Conservation (phyloP, 257 asterid species). For the Rauvolfia tetraphylla region DNA sequence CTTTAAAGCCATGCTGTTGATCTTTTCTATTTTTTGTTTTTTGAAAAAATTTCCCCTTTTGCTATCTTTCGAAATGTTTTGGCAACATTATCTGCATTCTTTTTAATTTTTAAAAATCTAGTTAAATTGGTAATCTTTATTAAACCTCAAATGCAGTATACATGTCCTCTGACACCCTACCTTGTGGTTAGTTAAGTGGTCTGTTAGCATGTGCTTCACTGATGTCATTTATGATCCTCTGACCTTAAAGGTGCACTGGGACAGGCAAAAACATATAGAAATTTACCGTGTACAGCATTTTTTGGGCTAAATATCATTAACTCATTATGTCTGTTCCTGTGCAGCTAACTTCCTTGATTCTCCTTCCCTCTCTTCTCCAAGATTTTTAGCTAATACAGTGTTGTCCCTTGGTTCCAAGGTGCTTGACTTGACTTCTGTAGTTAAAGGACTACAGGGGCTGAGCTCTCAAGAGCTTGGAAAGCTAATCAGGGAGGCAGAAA, state of each 20-base stretch:
- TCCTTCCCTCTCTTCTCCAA: not conserved
- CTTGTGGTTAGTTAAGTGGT: not conserved
- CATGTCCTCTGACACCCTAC: not conserved
- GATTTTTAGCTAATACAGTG: not conserved
- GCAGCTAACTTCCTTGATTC: not conserved
- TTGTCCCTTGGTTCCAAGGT: constrained; percentile 41
- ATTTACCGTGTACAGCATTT: not conserved
- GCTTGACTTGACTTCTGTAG: constrained; percentile 77
- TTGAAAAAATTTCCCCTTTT: too few species aligned
- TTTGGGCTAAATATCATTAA: too few species aligned
- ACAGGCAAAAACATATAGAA: not conserved
- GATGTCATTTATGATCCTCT: not conserved
- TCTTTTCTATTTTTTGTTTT: too few species aligned
- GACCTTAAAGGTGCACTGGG: not conserved
- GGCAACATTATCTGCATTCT: not conserved
- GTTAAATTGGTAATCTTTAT: not conserved
- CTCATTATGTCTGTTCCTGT: not conserved
- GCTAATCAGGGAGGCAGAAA: constrained; percentile 75
- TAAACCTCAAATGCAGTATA: not conserved
- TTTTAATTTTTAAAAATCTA: too few species aligned
- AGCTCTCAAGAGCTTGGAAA: constrained; percentile 73
- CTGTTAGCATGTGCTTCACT: not conserved
- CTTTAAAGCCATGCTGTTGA: not conserved
- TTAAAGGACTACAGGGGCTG: constrained; percentile 79
- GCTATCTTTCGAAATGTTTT: too few species aligned